These are phyloP conservation scores for Pseudozyma pruni DNA, from an alignment of 1,284 basidiomycete species.

Conservation along the genomic window DNA sequence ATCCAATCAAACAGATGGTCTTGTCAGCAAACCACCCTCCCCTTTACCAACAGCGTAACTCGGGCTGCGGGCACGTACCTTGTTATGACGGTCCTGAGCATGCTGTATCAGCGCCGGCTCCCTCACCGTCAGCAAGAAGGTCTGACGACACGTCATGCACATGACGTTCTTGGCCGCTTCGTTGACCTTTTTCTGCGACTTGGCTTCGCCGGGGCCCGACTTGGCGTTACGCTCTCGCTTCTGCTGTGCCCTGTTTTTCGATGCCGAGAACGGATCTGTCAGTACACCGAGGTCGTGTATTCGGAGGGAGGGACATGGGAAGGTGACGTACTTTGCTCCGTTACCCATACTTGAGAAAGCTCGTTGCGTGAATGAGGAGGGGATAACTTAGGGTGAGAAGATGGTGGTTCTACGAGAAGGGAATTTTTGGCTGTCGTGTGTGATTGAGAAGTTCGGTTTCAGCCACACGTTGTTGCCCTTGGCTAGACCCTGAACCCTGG, in stretches of 20 bases:
- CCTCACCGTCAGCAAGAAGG: conserved; percentile 71
- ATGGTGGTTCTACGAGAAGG: too few species aligned
- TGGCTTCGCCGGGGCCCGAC: conserved; percentile 52
- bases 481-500: conserved; percentile 25
- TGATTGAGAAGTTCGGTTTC: too few species aligned
- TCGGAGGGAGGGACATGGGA: background rate
- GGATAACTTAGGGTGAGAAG: background rate
- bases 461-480: too few species aligned
- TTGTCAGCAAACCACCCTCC: background rate
- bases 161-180: conserved; percentile 70
- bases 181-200: conserved; percentile 65
- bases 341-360: conserved; percentile 55
- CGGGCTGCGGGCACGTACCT: conserved; percentile 36
- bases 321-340: conserved; percentile 52
- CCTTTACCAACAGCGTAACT: background rate
- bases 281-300: too few species aligned
- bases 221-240: conserved; percentile 67
- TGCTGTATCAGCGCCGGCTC: conserved; percentile 65
- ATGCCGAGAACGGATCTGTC: background rate
- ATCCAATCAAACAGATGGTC: background rate
- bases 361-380: background rate
- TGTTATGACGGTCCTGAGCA: conserved; percentile 58
- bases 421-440: too few species aligned
- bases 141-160: conserved; percentile 70
- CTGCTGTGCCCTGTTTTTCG: conserved; percentile 56